A percentile compares a stretch with the other conserved stretches of the same genome.
Evolutionary conservation across 345 rosid species (phyloP).

Genomic region (Acer negundo): DNA sequence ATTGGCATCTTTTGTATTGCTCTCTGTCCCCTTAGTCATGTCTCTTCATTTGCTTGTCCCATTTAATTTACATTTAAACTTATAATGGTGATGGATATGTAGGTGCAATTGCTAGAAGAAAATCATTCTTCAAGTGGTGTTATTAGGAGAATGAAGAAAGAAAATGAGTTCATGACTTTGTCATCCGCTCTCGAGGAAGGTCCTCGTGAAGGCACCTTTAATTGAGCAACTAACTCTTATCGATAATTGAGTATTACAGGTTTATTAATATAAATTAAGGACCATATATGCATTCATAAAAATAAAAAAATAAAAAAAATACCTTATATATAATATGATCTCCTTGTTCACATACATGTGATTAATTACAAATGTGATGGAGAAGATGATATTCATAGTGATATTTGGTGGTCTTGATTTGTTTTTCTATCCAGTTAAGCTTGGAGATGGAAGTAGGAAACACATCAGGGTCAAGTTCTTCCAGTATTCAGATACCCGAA

Average conservation of each 20-base stretch:
- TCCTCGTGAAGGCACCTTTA: conserved; percentile 28
- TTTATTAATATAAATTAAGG: background rate
- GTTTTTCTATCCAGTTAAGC: conserved; percentile 9
- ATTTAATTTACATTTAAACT: background rate
- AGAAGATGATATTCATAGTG: too few relatives aligned
- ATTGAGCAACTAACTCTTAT: conserved; percentile 37
- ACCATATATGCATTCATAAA: background rate
- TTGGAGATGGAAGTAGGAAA: conserved; percentile 22
- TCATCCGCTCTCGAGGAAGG: conserved; percentile 45
- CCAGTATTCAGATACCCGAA: background rate
- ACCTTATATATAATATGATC: too few relatives aligned
- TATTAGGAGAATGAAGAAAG: conserved; percentile 1
- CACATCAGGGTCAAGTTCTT: conserved; percentile 22
- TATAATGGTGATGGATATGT: background rate
- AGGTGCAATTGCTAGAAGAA: conserved; percentile 39
- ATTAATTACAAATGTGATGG: background rate
- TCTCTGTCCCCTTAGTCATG: too few relatives aligned
- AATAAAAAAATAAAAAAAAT: too few relatives aligned
- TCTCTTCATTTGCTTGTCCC: too few relatives aligned
- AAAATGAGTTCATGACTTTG: conserved; percentile 26
- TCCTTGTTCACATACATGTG: background rate
- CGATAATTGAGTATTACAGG: conserved; percentile 42
- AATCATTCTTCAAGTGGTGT: conserved; percentile 20
- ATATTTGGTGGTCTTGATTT: background rate
- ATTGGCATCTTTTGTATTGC: too few relatives aligned